phyloP scores from a whole-genome alignment of 345 rosid genomes.

The Lepidium didymum region DNA sequence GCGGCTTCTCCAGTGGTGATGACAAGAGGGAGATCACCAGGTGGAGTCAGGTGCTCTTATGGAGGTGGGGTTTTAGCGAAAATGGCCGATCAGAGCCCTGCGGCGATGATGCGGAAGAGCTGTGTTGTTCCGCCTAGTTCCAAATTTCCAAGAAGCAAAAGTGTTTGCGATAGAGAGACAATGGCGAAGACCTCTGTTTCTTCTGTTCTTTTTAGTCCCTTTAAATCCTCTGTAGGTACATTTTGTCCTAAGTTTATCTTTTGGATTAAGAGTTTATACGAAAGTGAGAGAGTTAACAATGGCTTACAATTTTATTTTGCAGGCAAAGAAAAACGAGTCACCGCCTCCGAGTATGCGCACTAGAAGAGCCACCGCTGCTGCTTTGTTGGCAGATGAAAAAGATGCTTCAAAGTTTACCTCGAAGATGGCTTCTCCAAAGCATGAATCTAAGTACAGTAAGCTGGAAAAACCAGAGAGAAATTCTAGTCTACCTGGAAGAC shows the following conservation, averaged over 20 bases:
- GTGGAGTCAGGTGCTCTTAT: conserved; percentile 53
- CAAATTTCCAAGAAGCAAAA: conserved; percentile 72
- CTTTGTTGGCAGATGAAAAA: conserved; percentile 10
- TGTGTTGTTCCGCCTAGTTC: conserved; percentile 53
- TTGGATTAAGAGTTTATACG: neutral
- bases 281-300: neutral
- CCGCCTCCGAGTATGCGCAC: conserved; percentile 25
- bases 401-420: conserved; percentile 5
- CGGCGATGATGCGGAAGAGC: conserved; percentile 66
- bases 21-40: conserved; percentile 39
- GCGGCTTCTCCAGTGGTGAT: conserved; percentile 46
- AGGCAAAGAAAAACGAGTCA: conserved; percentile 28
- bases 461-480: conserved; percentile 28
- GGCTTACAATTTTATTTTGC: neutral
- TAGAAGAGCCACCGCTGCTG: conserved; percentile 14
- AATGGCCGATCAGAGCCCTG: conserved; percentile 53
- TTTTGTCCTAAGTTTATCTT: conserved; percentile 14
- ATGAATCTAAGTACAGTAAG: conserved; percentile 32
- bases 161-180: conserved; percentile 61
- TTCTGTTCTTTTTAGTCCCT: conserved; percentile 35
- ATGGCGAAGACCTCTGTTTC: conserved; percentile 35
- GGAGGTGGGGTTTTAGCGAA: conserved; percentile 73
- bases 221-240: conserved; percentile 93
- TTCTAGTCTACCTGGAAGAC: conserved; percentile 58
- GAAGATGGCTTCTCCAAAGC: conserved; percentile 10